Evolutionary conservation across 352 stramenopile species (phyloP).

Genomic region (Pythium pyrilobum): DNA sequence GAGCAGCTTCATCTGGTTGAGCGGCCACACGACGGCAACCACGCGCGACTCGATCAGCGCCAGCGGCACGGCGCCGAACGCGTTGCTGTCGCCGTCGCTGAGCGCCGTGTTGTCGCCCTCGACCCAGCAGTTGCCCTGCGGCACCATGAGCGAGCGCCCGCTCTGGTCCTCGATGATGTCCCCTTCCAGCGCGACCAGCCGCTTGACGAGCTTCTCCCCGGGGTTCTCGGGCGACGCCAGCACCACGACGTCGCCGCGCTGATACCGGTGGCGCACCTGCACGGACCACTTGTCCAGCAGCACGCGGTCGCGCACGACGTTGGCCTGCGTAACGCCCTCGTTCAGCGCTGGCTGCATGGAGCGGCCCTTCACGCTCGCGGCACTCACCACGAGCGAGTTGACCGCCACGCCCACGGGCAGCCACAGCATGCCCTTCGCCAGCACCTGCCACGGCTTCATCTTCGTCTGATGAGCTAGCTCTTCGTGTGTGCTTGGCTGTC

Average conservation of each 20-base stretch:
- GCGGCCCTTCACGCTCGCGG: slow-evolving; percentile 66
- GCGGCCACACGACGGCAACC: slow-evolving; percentile 74
- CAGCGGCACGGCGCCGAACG: slow-evolving; percentile 69
- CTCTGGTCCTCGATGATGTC: slow-evolving; percentile 55
- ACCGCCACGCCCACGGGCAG: slow-evolving; percentile 73
- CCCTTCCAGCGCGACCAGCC: slow-evolving; percentile 67
- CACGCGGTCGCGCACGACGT: slow-evolving; percentile 70
- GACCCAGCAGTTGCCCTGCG: slow-evolving; percentile 80
- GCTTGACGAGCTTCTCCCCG: slow-evolving; percentile 68
- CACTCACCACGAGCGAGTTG: slow-evolving; percentile 68
- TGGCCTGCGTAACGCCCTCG: slow-evolving; percentile 44
- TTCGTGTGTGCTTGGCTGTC: too few relatives aligned
- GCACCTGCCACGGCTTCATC: slow-evolving; percentile 59
- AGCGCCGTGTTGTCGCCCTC: slow-evolving; percentile 73
- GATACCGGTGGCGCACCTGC: slow-evolving; percentile 58
- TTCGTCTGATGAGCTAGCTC: too few relatives aligned
- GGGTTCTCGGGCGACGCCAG: slow-evolving; percentile 57
- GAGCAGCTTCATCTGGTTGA: slow-evolving; percentile 57
- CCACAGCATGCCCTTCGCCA: slow-evolving; percentile 63
- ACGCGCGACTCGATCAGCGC: slow-evolving; percentile 79
- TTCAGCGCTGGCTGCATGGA: slow-evolving; percentile 86
- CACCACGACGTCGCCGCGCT: slow-evolving; percentile 75
- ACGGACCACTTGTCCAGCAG: slow-evolving; percentile 85
- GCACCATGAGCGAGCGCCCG: slow-evolving; percentile 34
- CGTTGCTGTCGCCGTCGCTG: slow-evolving; percentile 71